Evolutionary conservation across 176 grass and related monocot species (phyloP), one percentile per base, ranked within the genome.

Genomic region (Oryza longistaminata): DNA sequence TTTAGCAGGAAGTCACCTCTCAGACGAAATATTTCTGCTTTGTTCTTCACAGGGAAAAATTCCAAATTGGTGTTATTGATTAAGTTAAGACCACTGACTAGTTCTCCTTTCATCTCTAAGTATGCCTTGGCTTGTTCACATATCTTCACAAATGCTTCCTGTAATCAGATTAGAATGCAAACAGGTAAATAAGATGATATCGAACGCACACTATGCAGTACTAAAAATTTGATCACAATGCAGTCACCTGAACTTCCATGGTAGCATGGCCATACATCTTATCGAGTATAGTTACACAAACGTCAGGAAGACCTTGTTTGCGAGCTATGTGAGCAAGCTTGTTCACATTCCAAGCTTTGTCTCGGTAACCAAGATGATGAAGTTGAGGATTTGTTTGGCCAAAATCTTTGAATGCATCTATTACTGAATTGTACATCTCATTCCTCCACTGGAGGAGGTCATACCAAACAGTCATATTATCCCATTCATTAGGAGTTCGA

Each of bases 131-230:
- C 96, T 88, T 99, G 96, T 85, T 99, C 96, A 68, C 90, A 94
- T 85, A 99, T 99, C 86, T 99, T 99, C 76, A 99, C 96, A 91
- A 99, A 99, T 67, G 96, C 96, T 90, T 99, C 96, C 96, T 98
- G 89, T 24, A 84, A 74, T n/a, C 72, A 87, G 46, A 85, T 60
- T 58, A 68, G 67, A 88, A 43, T 19, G 11, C 48, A 45, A 88
- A 64, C 11, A 52, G 29, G 65, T 78, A 70, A 76, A 76, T 61
- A 81, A 86, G 42, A 67, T 64, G 25, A 68, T 48, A 49, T 0
- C n/a, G 27, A 73, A 74, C 68, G 26, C 15, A 44, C 53, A 76
- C 40, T 25, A 69, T 37, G 26, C 7, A 62, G 6, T 62, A 62
- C 7, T 62, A 62, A 84, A 48, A 72, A 67, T 44, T 10, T 37